Percentiles rank a stretch among this genome's conserved stretches.
Conservation (phyloP, 2,329 filamentous ascomycete genomes). For the Hawksworthiomyces lignivorus region DNA sequence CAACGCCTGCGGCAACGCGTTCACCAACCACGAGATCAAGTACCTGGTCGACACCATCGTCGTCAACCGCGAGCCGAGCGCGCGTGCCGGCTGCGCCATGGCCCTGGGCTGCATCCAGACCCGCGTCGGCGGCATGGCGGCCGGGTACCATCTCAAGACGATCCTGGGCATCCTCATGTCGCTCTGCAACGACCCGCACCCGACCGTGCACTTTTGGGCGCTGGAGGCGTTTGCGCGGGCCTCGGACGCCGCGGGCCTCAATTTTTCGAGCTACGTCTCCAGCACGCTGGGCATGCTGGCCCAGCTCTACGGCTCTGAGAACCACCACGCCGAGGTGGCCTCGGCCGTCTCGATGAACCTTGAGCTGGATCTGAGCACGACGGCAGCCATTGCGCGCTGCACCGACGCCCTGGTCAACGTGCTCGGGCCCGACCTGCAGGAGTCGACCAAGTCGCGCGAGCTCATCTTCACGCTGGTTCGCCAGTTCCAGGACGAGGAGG, state of each 20-base stretch:
- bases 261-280: slow-evolving; percentile 83
- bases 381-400: slow-evolving; percentile 75
- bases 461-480: slow-evolving; percentile 80
- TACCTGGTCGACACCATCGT: slow-evolving; percentile 91
- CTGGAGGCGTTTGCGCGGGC: slow-evolving; percentile 80
- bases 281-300: slow-evolving; percentile 90
- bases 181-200: slow-evolving; percentile 88
- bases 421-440: slow-evolving; percentile 87
- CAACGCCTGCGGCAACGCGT: slow-evolving; percentile 72
- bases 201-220: slow-evolving; percentile 93
- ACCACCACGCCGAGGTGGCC: slow-evolving; percentile 76
- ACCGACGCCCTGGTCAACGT: slow-evolving; percentile 97
- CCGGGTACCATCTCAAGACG: slow-evolving; percentile 90
- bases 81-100: slow-evolving; percentile 88
- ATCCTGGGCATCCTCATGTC: slow-evolving; percentile 99
- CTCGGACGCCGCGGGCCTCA: slow-evolving; percentile 84
- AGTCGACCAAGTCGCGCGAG: slow-evolving; percentile 83
- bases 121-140: slow-evolving; percentile 95
- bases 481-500: slow-evolving; percentile 72
- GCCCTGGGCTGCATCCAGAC: slow-evolving; percentile 89
- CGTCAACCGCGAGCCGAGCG: slow-evolving; percentile 84
- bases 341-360: slow-evolving; percentile 82
- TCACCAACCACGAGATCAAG: slow-evolving; percentile 81
- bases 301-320: slow-evolving; percentile 85
- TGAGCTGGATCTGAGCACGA: slow-evolving; percentile 75